Conservation (phyloP, 495 filamentous ascomycete genomes). For the Penicillium silybi region DNA sequence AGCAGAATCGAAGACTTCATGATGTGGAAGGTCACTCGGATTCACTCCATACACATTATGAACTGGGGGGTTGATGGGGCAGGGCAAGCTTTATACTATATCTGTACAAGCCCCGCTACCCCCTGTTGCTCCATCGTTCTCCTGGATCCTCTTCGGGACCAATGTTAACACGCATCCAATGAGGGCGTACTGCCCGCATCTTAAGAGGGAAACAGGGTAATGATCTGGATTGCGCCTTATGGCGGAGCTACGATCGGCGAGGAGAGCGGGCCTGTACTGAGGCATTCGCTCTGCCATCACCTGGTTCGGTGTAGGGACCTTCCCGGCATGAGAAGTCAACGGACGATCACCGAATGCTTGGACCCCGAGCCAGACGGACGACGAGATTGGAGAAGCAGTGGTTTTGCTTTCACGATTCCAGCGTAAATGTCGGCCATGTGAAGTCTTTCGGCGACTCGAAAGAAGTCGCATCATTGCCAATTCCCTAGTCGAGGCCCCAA, state of each 20-base stretch:
- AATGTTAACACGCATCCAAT: neutral
- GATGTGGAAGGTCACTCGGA: neutral
- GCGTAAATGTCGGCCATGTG: neutral
- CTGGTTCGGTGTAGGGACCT: neutral
- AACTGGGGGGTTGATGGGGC: neutral
- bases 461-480: no score
- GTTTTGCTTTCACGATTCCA: neutral
- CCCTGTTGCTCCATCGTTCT: neutral
- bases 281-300: neutral
- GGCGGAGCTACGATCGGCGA: slow-evolving; percentile 18
- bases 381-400: neutral
- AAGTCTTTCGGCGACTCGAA: neutral
- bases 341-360: neutral
- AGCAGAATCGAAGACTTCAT: slow-evolving; percentile 34
- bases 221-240: neutral
- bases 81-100: slow-evolving; percentile 10
- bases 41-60: slow-evolving; percentile 4
- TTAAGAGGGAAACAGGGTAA: neutral
- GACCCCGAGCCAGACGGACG: neutral
- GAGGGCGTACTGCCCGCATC: neutral
- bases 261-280: slow-evolving; percentile 10
- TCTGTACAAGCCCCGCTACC: neutral
- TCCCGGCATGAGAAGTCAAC: neutral
- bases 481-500: no score
- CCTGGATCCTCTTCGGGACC: neutral